Evolutionary conservation across 495 filamentous ascomycete species (phyloP), one percentile per base, ranked within the genome.

Genomic region (Cairneyella variabilis): DNA sequence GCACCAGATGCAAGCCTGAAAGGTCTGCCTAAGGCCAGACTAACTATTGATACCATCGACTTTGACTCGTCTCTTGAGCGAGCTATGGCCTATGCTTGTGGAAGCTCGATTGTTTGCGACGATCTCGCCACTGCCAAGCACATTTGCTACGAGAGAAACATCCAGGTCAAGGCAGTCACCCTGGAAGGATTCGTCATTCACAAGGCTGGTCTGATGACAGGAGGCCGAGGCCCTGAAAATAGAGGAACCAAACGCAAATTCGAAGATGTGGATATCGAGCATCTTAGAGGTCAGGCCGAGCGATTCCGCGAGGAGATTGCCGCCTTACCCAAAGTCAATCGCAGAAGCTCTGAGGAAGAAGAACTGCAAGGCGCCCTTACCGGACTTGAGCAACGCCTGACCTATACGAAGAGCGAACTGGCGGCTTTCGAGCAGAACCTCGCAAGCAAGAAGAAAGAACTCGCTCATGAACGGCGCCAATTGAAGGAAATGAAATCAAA

Each of bases 161-260:
- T 96, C 17, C 89, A 92, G 58, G 92, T 92, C 23, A 96, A 96
- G 66, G 91, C 92, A 18, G 92, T 99, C 17, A 95, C 90, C 0
- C 65, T 97, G 8, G 89, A 97, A 63, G 95, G 93, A 22, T 88
- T 83, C 25, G 88, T 97, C 28, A 96, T 97, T 50, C 91, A 97
- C 69, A 96, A 97, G 64, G 90, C 87, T n/a, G 95, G 93, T 64
- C 77, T 90, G 36, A 97, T 99, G 90, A 97, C 93, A 20, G 93
- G 93, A 76, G 93, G 93, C 55, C 83, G 88, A 28, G 83, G 88
- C 16, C 82, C 81, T 17, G 75, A 80, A n/a, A 78, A 80, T 32
- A 85, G 83, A 64, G 82, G 85, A 37, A 81, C 79, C 36, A 85
- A 87, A 51, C 85, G 91, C 32, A 82, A 88, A 28, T 97, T 92